Evolutionary conservation across 2,329 filamentous ascomycete genomes (phyloP).

Genomic region (Talaromyces funiculosus): DNA sequence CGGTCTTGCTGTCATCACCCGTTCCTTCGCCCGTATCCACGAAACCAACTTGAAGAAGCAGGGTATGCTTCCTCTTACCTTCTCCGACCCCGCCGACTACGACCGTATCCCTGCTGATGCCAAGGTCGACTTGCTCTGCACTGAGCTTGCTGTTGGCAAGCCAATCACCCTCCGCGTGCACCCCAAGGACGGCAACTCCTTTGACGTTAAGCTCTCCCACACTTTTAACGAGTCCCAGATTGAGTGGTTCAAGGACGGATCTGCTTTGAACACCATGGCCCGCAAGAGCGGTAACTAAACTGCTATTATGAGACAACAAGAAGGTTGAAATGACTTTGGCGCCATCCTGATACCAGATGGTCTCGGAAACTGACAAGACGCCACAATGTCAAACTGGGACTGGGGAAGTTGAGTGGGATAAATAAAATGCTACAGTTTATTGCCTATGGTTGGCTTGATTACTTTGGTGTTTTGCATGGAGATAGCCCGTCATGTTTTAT

Average conservation of each 20-base stretch:
- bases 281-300: constrained; percentile 50
- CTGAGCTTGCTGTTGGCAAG: constrained; percentile 85
- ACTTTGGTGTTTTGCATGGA: constrained; percentile 30
- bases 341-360: constrained; percentile 6
- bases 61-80: constrained; percentile 98
- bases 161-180: constrained; percentile 88
- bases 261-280: constrained; percentile 97
- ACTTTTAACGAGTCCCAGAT: constrained; percentile 98
- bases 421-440: constrained; percentile 2
- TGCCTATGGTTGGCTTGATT: constrained; percentile 11
- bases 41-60: constrained; percentile 99
- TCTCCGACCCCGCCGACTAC: constrained; percentile 90
- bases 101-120: constrained; percentile 93
- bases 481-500: constrained; percentile 35
- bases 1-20: constrained; percentile 92
- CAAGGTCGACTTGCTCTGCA: constrained; percentile 84
- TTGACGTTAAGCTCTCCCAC: constrained; percentile 79
- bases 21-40: constrained; percentile 97
- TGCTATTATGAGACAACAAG: background rate
- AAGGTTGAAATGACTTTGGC: background rate
- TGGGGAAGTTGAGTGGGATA: background rate
- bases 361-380: background rate
- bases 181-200: constrained; percentile 76
- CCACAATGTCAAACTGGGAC: background rate
- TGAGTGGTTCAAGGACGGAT: constrained; percentile 98